A percentile compares a stretch with the other conserved stretches of the same genome.
Evolutionary conservation across 441 rosid genomes (phyloP).

Genomic region (Gossypium trilobum): DNA sequence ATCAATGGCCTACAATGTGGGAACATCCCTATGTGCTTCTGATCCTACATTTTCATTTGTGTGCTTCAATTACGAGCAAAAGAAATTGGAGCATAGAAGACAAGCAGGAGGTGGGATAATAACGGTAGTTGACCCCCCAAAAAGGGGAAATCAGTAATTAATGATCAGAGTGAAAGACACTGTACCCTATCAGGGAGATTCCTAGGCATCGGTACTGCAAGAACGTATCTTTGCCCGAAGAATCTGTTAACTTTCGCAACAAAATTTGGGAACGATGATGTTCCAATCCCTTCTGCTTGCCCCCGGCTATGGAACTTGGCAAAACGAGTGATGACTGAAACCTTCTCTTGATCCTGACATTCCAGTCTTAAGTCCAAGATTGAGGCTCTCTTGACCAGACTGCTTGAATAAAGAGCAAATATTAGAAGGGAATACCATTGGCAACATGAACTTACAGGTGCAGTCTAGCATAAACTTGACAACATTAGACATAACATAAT

Average conservation of each 20-base stretch:
- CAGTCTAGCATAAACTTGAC: background rate
- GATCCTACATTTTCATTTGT: slow-evolving; percentile 16
- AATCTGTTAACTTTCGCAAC: slow-evolving; percentile 25
- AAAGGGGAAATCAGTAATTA: slow-evolving; percentile 27
- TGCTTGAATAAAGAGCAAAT: slow-evolving; percentile 26
- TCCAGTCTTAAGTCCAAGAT: slow-evolving; percentile 57
- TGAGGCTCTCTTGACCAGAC: slow-evolving; percentile 57
- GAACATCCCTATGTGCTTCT: slow-evolving; percentile 23
- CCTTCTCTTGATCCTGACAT: slow-evolving; percentile 68
- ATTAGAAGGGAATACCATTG: background rate
- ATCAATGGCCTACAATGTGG: background rate
- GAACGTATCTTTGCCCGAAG: slow-evolving; percentile 54
- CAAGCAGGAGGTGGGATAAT: slow-evolving; percentile 21
- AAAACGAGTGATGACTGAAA: slow-evolving; percentile 71
- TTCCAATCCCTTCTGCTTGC: slow-evolving; percentile 36
- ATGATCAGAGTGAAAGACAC: slow-evolving; percentile 67
- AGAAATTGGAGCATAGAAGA: slow-evolving; percentile 21
- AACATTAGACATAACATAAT: background rate
- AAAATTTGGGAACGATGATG: slow-evolving; percentile 34
- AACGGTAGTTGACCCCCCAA: slow-evolving; percentile 22
- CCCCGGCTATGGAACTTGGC: slow-evolving; percentile 66
- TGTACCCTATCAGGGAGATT: slow-evolving; percentile 75
- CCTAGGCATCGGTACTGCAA: slow-evolving; percentile 59
- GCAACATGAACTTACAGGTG: background rate
- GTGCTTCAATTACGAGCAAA: slow-evolving; percentile 23